Conservation (phyloP, 352 stramenopile species). For the Discostella stelligera region DNA sequence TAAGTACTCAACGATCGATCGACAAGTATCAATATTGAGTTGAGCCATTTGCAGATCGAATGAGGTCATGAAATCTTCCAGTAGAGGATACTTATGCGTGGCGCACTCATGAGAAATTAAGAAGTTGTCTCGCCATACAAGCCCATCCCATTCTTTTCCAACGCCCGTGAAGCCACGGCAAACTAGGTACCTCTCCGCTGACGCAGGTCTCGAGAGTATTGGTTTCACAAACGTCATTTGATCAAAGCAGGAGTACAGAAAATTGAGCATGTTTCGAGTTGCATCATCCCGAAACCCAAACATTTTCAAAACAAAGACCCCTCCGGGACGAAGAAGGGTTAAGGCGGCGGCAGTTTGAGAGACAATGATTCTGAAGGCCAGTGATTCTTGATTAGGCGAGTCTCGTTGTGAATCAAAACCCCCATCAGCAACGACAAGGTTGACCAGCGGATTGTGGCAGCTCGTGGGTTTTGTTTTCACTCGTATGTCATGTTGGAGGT, state of each 20-base stretch:
- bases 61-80: constrained; percentile 46
- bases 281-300: constrained; percentile 71
- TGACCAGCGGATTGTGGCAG: constrained; percentile 4
- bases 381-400: constrained; percentile 68
- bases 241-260: constrained; percentile 60
- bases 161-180: constrained; percentile 56
- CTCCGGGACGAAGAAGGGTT: constrained; percentile 53
- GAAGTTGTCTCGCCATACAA: constrained; percentile 57
- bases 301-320: constrained; percentile 79
- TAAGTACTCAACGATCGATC: constrained; percentile 50
- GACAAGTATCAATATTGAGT: constrained; percentile 74
- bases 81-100: constrained; percentile 1
- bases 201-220: constrained; percentile 74
- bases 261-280: constrained; percentile 54
- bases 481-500: constrained; percentile 43
- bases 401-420: constrained; percentile 81
- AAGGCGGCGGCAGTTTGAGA: constrained; percentile 73
- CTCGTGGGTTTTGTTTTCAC: constrained; percentile 13
- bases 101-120: not conserved
- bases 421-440: constrained; percentile 75
- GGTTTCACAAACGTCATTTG: constrained; percentile 69
- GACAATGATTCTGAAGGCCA: constrained; percentile 70
- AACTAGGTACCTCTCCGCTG: constrained; percentile 77
- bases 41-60: constrained; percentile 62
- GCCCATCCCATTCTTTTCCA: constrained; percentile 41